Evolutionary conservation across 2,329 filamentous ascomycete genomes (phyloP).

Genomic region (Mycosphaerelloides madeirae): DNA sequence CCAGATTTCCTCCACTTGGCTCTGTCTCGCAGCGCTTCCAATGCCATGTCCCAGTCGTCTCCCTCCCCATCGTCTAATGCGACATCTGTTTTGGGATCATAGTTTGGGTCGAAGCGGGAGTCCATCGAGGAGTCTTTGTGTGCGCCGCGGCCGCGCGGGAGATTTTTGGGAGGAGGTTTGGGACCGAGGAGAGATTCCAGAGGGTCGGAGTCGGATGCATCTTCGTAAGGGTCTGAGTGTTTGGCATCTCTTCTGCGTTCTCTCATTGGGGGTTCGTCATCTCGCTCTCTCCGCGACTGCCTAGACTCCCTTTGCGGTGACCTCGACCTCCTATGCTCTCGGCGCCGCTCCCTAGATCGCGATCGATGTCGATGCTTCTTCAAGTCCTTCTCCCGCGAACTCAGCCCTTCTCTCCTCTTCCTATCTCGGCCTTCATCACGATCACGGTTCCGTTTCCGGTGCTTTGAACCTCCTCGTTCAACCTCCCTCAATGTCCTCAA

Average conservation of each 20-base stretch:
- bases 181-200: constrained; percentile 71
- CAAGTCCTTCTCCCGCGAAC: not conserved
- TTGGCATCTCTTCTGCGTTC: not conserved
- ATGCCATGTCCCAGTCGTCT: constrained; percentile 72
- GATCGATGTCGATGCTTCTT: not conserved
- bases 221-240: not conserved
- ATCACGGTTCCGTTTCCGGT: not conserved
- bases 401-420: constrained; percentile 1
- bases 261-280: not conserved
- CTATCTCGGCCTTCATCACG: constrained; percentile 3
- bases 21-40: constrained; percentile 75
- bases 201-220: constrained; percentile 57
- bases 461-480: constrained; percentile 6
- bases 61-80: constrained; percentile 41
- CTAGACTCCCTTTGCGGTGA: constrained; percentile 3
- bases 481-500: constrained; percentile 52
- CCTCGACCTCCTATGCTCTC: constrained; percentile 4
- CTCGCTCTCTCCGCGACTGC: constrained; percentile 1
- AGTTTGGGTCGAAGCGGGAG: constrained; percentile 66
- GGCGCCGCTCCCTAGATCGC: constrained; percentile 1
- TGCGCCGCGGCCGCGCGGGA: constrained; percentile 66
- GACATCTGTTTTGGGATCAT: constrained; percentile 57
- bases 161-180: constrained; percentile 47
- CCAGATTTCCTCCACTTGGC: constrained; percentile 71
- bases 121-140: constrained; percentile 63